These are phyloP conservation scores for Botryotinia convoluta DNA, from an alignment of 2,329 filamentous ascomycete species.

Conservation along the genomic window DNA sequence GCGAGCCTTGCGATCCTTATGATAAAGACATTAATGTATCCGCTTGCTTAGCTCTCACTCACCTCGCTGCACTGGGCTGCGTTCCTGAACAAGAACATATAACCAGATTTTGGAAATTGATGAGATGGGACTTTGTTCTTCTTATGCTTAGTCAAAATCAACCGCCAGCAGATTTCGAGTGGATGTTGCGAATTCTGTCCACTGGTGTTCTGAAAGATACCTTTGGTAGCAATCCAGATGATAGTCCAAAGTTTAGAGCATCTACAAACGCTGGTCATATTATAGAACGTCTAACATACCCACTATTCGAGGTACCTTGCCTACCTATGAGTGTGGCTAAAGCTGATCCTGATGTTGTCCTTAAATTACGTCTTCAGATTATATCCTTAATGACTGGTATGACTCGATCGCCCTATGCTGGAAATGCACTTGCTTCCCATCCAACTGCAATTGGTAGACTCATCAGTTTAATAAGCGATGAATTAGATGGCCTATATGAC, in stretches of 20 bases:
- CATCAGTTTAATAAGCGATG: conserved; percentile 71
- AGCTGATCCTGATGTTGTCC: conserved; percentile 30
- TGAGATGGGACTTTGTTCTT: conserved; percentile 65
- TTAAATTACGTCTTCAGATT: conserved; percentile 37
- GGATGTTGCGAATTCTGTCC: conserved; percentile 63
- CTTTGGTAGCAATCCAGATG: conserved; percentile 62
- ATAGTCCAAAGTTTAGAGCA: conserved; percentile 40
- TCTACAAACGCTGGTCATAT: conserved; percentile 41
- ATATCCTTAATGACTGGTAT: conserved; percentile 59
- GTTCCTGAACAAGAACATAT: conserved; percentile 40
- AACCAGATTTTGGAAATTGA: conserved; percentile 61
- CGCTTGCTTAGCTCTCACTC: conserved; percentile 64
- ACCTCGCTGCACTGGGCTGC: conserved; percentile 61
- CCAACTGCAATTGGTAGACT: conserved; percentile 69
- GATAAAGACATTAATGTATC: conserved; percentile 58
- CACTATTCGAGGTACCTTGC: conserved; percentile 46
- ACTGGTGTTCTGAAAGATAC: conserved; percentile 62
- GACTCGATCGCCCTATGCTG: conserved; percentile 60
- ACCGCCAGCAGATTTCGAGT: conserved; percentile 58
- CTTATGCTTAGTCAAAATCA: conserved; percentile 68
- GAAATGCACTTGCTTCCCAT: conserved; percentile 64
- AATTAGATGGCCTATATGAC: conserved; percentile 60
- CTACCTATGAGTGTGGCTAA: conserved; percentile 31
- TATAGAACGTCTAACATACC: conserved; percentile 42
- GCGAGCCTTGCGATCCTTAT: conserved; percentile 47